Conservation (phyloP, 164 flowering plant species). For the Sextonia rubra region DNA sequence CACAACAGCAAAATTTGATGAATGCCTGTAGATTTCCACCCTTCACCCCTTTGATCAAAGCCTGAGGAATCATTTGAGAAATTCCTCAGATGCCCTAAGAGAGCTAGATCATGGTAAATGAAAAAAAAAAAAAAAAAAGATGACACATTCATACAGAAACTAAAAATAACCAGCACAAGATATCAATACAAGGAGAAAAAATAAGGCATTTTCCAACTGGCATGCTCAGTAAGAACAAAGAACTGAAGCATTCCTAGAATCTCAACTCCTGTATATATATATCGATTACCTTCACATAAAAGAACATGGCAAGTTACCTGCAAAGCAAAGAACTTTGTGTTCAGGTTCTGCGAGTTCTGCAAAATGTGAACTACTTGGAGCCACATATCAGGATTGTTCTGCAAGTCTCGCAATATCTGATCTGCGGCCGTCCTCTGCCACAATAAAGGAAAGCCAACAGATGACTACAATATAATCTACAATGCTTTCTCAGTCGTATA, state of each 20-base stretch:
- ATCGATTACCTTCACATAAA: not conserved
- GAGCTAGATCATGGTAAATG: too few relatives aligned
- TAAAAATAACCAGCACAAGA: too few relatives aligned
- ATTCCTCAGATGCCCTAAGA: too few relatives aligned
- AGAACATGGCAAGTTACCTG: constrained; percentile 42
- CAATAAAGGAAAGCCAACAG: not conserved
- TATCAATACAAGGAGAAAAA: not conserved
- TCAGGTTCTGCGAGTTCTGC: constrained; percentile 67
- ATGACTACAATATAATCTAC: too few relatives aligned
- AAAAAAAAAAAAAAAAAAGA: too few relatives aligned
- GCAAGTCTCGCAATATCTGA: constrained; percentile 84
- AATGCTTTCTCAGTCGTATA: too few relatives aligned
- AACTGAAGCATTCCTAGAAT: not conserved
- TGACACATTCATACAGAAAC: too few relatives aligned
- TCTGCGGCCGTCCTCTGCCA: constrained; percentile 89
- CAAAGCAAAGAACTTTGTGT: constrained; percentile 94
- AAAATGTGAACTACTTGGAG: constrained; percentile 96
- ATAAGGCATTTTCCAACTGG: not conserved
- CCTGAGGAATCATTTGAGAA: too few relatives aligned
- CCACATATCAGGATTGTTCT: constrained; percentile 94
- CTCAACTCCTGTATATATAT: not conserved
- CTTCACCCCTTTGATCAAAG: too few relatives aligned
- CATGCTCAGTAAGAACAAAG: not conserved
- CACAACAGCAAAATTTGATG: too few relatives aligned
- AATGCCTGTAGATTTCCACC: too few relatives aligned